Conservation (phyloP, 371 early-diverging fungal genomes). For the Mucor velutinosus region DNA sequence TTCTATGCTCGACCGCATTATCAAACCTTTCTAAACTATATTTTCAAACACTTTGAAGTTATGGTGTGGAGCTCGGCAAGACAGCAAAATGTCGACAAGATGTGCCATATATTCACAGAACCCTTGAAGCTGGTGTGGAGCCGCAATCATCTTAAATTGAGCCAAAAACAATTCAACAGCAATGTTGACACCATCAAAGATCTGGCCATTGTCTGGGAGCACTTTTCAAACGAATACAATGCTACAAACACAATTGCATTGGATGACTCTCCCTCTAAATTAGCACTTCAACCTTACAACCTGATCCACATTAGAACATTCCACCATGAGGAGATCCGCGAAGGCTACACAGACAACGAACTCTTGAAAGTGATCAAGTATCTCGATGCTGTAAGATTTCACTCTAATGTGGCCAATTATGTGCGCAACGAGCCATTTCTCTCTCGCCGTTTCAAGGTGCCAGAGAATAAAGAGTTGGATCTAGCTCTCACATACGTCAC, state of each 20-base stretch:
- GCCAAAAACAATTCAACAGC: constrained; percentile 36
- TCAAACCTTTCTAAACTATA: constrained; percentile 57
- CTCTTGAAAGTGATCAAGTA: constrained; percentile 50
- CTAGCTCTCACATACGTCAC: background rate
- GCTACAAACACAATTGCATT: constrained; percentile 67
- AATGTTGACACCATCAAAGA: constrained; percentile 68
- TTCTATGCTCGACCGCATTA: constrained; percentile 54
- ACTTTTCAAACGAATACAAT: constrained; percentile 41
- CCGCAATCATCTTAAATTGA: constrained; percentile 57
- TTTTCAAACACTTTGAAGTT: constrained; percentile 63
- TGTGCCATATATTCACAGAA: constrained; percentile 57
- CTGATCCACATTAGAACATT: constrained; percentile 43
- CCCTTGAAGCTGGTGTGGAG: constrained; percentile 58
- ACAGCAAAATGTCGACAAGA: constrained; percentile 53
- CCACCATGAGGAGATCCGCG: constrained; percentile 7
- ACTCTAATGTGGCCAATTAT: constrained; percentile 51
- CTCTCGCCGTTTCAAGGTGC: background rate
- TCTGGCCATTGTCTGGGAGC: constrained; percentile 53
- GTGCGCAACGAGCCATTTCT: constrained; percentile 45
- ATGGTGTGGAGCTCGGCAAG: constrained; percentile 83
- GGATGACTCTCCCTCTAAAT: constrained; percentile 68
- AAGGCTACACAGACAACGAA: constrained; percentile 42
- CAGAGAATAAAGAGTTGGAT: background rate
- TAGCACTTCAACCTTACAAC: constrained; percentile 63
- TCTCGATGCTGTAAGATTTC: constrained; percentile 36